Base-by-base conservation (phyloP, 164 flowering plant species). In the Magnolia officinalis region DNA sequence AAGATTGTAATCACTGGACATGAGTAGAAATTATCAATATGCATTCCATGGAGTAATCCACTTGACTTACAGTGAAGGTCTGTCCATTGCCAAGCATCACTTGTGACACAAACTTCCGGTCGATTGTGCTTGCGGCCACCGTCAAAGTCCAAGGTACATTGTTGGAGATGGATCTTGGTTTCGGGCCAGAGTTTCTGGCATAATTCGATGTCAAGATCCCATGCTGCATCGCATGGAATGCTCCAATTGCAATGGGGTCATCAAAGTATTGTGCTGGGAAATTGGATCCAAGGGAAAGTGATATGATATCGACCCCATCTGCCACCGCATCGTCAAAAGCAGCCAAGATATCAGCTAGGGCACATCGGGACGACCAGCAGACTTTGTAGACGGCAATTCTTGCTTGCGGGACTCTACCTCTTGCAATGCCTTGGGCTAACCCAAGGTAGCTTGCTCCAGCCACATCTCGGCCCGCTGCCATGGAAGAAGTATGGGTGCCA, bases 261-360 rank as follows among this genome's bases (percentile, higher is more conserved):
- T 76, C 21, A 10, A 64, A 74, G 55, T 73, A 71, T 0, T 21
- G 18, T 1, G 1, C 2, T 9, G 75, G 29, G 37, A 52, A 13
- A 0, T 0, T 7, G 3, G 58, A 0, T 8, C 80, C 78, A 29
- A 82, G 68, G 1, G 84, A 82, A 8, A 77, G 58, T 13, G 84
- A 82, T 8, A 79, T 19, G 11, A 81, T 20, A 29, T 81, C 83
- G 8, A 78, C 83, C 1, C 81, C 81, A 58, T 81, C 81, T 6
- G 79, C 79, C 21, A 79, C 76, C 1, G 81, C 81, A 37, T 81
- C 84, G 61, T 81, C 78, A 50, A 78, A 81, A 7, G 79, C 84
- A n/a, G 81, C 80, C 59, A 79, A 37, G 63, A 78, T 73, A 63
- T 79, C 83, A 3, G 70, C 77, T 19, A 18, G 5, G 10, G 67